Conservation (phyloP, 2,329 filamentous ascomycete genomes). For the Pleochaeta shiraiana region DNA sequence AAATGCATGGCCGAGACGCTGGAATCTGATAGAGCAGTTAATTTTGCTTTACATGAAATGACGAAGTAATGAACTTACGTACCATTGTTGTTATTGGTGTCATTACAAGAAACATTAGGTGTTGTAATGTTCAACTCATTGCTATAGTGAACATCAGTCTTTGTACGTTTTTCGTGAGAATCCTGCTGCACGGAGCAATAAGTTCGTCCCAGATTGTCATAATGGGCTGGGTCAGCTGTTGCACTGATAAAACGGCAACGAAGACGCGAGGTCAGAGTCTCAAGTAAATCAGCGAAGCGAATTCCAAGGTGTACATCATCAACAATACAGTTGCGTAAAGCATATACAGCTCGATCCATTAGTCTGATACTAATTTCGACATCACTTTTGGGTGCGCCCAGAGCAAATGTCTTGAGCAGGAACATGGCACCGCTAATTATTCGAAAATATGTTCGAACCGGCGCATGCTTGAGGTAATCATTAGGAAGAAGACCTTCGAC, state of each 20-base stretch:
- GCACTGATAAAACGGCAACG: slow-evolving; percentile 52
- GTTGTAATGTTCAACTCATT: slow-evolving; percentile 16
- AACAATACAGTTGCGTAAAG: slow-evolving; percentile 55
- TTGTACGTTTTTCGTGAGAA: slow-evolving; percentile 8
- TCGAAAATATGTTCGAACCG: slow-evolving; percentile 66
- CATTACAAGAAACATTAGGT: slow-evolving; percentile 10
- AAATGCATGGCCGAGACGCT: slow-evolving; percentile 40
- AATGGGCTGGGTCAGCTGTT: slow-evolving; percentile 24
- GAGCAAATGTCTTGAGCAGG: slow-evolving; percentile 61
- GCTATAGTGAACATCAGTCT: slow-evolving; percentile 8
- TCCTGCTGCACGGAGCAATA: slow-evolving; percentile 17
- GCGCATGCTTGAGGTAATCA: slow-evolving; percentile 61
- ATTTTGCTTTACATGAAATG: too few relatives aligned
- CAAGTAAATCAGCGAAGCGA: slow-evolving; percentile 62
- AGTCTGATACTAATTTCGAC: slow-evolving; percentile 53
- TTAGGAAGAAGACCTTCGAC: slow-evolving; percentile 54
- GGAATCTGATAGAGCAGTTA: slow-evolving; percentile 9
- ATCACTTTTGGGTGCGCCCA: slow-evolving; percentile 59
- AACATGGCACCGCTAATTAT: slow-evolving; percentile 78
- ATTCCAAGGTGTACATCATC: slow-evolving; percentile 75
- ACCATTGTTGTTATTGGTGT: slow-evolving; percentile 11
- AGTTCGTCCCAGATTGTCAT: slow-evolving; percentile 13
- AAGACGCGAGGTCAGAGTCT: slow-evolving; percentile 52
- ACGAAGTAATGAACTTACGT: too few relatives aligned
- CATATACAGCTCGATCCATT: slow-evolving; percentile 53